Evolutionary conservation across 2,329 filamentous ascomycete species (phyloP).

Genomic region (Onygenales sp.): DNA sequence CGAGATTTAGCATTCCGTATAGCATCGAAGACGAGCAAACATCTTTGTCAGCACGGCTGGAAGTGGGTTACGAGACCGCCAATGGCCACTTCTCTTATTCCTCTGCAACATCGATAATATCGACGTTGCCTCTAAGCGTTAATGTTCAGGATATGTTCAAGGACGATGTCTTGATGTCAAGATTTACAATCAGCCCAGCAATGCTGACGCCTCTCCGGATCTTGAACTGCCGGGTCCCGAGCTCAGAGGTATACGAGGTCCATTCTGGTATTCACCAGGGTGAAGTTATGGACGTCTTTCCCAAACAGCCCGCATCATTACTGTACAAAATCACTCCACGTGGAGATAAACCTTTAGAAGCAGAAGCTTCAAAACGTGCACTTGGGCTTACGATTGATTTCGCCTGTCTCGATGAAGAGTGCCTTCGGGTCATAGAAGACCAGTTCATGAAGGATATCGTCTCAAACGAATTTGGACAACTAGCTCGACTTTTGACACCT

Average conservation of each 20-base stretch:
- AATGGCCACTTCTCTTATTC: constrained; percentile 57
- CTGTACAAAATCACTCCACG: constrained; percentile 61
- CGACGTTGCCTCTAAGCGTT: constrained; percentile 76
- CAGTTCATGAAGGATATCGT: constrained; percentile 39
- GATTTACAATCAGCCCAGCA: constrained; percentile 82
- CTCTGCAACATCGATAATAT: constrained; percentile 53
- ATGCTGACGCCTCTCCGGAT: constrained; percentile 65
- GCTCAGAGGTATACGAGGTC: constrained; percentile 55
- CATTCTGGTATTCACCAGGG: constrained; percentile 38
- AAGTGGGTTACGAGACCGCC: constrained; percentile 62
- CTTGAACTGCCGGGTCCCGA: constrained; percentile 58
- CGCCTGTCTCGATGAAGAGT: constrained; percentile 65
- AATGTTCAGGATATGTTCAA: constrained; percentile 98
- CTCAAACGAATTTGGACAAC: constrained; percentile 35
- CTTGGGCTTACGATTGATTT: constrained; percentile 62
- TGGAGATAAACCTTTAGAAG: constrained; percentile 9
- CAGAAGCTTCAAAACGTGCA: constrained; percentile 25
- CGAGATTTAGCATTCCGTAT: constrained; percentile 60
- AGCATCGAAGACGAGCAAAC: constrained; percentile 68
- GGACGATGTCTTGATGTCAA: constrained; percentile 67
- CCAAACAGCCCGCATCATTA: constrained; percentile 70
- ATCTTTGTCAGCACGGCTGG: constrained; percentile 64
- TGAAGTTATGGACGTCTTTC: constrained; percentile 55
- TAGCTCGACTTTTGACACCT: constrained; percentile 43
- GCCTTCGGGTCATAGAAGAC: constrained; percentile 41